Evolutionary conservation across 345 rosid species (phyloP).

Genomic region (Salix brachista): DNA sequence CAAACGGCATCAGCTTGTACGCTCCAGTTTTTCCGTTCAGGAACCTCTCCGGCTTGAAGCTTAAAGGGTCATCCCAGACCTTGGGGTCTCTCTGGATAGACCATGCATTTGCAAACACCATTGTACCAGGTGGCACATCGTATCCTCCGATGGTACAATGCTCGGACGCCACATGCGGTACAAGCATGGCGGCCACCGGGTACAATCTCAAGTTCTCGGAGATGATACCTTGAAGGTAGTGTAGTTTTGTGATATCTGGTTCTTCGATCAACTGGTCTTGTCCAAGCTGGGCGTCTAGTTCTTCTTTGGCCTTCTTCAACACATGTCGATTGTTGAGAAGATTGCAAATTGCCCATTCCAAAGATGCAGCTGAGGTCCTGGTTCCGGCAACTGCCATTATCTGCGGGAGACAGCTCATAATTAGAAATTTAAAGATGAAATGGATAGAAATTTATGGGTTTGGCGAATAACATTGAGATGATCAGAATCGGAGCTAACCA

Average conservation of each 20-base stretch:
- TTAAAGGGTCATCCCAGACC: conserved; percentile 15
- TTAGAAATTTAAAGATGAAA: neutral
- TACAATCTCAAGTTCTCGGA: conserved; percentile 6
- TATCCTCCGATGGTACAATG: conserved; percentile 18
- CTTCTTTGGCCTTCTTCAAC: neutral
- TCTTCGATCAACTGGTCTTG: conserved; percentile 9
- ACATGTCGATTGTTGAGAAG: conserved; percentile 14
- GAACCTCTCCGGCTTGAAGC: conserved; percentile 17
- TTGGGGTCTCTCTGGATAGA: conserved; percentile 21
- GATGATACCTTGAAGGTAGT: conserved; percentile 14
- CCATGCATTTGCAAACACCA: conserved; percentile 17
- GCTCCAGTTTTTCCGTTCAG: neutral
- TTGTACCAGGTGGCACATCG: conserved; percentile 3
- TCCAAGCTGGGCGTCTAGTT: conserved; percentile 17
- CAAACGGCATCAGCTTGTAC: conserved; percentile 17
- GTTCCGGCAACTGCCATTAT: conserved; percentile 11
- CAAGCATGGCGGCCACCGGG: conserved; percentile 10
- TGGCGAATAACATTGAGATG: neutral
- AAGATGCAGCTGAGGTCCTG: neutral
- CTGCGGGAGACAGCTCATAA: neutral
- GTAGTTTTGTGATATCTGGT: conserved; percentile 8
- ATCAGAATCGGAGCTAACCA: conserved; percentile 6
- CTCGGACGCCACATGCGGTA: conserved; percentile 14
- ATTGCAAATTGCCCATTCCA: conserved; percentile 19
- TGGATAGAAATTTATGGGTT: neutral